Evolutionary conservation across 2,329 filamentous ascomycete genomes (phyloP).

Genomic region (Gyromitra esculenta): DNA sequence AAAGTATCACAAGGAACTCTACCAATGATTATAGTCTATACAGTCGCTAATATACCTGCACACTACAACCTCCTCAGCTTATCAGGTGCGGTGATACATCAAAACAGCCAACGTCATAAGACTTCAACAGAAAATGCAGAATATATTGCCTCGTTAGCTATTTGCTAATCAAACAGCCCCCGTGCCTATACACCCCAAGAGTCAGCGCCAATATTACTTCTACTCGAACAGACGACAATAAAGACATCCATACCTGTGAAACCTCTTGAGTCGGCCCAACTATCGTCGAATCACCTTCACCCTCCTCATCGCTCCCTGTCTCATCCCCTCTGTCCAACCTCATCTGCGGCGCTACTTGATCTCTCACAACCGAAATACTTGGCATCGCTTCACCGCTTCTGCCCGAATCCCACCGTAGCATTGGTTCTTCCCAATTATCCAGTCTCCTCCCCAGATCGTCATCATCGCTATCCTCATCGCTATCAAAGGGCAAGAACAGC

Average conservation of each 20-base stretch:
- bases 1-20: neutral
- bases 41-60: neutral
- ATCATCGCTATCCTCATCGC: conserved; percentile 40
- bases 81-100: neutral
- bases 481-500: conserved; percentile 45
- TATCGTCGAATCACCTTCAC: conserved; percentile 17
- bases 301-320: conserved; percentile 39
- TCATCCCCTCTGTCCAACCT: conserved; percentile 29
- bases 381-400: conserved; percentile 21
- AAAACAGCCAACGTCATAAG: neutral
- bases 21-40: neutral
- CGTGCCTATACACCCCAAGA: conserved; percentile 22
- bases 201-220: conserved; percentile 1
- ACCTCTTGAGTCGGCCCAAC: conserved; percentile 49
- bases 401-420: conserved; percentile 38
- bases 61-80: neutral
- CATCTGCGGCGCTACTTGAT: conserved; percentile 52
- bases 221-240: neutral
- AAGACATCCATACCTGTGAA: conserved; percentile 45
- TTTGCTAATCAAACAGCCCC: conserved; percentile 22
- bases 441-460: conserved; percentile 39
- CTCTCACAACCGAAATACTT: conserved; percentile 44
- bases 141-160: neutral
- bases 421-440: conserved; percentile 38
- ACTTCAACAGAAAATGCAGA: neutral